A percentile compares a stretch with the other conserved stretches of the same genome.
Conservation (phyloP, 2,329 filamentous ascomycete species). For the Aspergillus glaucus region DNA sequence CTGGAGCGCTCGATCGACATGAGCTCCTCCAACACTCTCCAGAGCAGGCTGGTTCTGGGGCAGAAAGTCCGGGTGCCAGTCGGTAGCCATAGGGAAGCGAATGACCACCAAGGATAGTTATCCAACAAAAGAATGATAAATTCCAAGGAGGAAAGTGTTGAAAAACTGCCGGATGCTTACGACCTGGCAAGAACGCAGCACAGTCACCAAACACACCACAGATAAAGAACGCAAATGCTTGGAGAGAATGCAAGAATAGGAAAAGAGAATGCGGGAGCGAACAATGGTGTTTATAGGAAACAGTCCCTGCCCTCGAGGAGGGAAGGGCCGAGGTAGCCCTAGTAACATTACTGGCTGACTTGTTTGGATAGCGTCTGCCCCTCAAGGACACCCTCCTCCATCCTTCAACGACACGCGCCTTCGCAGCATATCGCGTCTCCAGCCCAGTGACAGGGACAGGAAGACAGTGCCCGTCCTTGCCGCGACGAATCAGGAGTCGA, state of each 20-base stretch:
- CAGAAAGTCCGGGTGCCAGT: constrained; percentile 36
- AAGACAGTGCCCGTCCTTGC: constrained; percentile 26
- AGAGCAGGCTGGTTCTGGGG: constrained; percentile 32
- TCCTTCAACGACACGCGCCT: constrained; percentile 23
- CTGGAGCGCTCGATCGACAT: constrained; percentile 34
- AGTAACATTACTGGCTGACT: constrained; percentile 30
- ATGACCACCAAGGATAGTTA: constrained; percentile 27
- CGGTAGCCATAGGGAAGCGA: constrained; percentile 31
- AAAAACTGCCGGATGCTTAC: constrained; percentile 33
- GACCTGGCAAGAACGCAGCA: constrained; percentile 33
- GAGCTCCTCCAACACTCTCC: constrained; percentile 28
- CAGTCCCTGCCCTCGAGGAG: constrained; percentile 21
- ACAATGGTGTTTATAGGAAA: constrained; percentile 38
- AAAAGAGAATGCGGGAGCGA: constrained; percentile 41
- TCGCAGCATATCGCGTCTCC: constrained; percentile 25
- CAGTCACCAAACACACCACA: constrained; percentile 16
- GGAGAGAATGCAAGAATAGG: constrained; percentile 39
- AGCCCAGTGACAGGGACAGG: constrained; percentile 24
- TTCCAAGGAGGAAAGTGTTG: constrained; percentile 28
- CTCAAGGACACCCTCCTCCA: constrained; percentile 32
- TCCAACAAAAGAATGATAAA: constrained; percentile 35
- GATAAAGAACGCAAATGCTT: constrained; percentile 33
- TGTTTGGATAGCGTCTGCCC: constrained; percentile 26
- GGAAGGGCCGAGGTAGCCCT: constrained; percentile 23
- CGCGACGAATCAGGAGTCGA: constrained; percentile 33